phyloP scores from a whole-genome alignment of 2,329 filamentous ascomycete genomes.

The Fusarium sp. region DNA sequence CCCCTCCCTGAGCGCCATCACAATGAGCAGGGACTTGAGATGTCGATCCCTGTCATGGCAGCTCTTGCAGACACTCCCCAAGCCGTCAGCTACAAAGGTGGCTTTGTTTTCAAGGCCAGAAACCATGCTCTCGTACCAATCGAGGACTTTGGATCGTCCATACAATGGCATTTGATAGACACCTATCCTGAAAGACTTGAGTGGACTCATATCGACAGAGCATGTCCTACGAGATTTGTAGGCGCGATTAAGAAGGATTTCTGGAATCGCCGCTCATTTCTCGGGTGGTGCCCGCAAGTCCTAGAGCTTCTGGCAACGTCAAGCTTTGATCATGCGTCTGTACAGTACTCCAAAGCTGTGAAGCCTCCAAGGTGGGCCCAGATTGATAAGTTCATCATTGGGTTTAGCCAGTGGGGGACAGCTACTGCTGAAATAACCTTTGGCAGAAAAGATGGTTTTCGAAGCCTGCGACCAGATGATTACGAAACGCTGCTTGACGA shows the following conservation, averaged over 20 bases:
- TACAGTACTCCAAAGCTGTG: neutral
- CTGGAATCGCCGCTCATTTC: neutral
- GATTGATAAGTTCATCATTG: neutral
- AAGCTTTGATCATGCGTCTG: neutral
- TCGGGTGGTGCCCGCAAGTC: neutral
- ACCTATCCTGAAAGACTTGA: neutral
- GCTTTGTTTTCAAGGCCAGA: neutral
- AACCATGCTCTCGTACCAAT: neutral
- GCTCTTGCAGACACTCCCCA: neutral
- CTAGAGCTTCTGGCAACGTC: neutral
- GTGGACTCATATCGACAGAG: neutral
- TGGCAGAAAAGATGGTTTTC: neutral
- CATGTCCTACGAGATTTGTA: neutral
- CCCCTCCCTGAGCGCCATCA: neutral
- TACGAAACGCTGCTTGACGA: neutral
- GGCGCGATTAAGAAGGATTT: fast-evolving
- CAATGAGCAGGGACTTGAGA: neutral
- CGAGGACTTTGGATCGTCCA: neutral
- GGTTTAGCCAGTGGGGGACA: neutral
- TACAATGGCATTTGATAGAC: neutral
- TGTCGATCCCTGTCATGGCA: neutral
- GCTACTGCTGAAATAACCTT: neutral
- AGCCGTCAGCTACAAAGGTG: neutral
- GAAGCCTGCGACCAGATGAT: neutral
- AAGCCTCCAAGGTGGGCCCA: neutral